phyloP scores from a whole-genome alignment of 352 stramenopile genomes.

The Ophiocytium majus region DNA sequence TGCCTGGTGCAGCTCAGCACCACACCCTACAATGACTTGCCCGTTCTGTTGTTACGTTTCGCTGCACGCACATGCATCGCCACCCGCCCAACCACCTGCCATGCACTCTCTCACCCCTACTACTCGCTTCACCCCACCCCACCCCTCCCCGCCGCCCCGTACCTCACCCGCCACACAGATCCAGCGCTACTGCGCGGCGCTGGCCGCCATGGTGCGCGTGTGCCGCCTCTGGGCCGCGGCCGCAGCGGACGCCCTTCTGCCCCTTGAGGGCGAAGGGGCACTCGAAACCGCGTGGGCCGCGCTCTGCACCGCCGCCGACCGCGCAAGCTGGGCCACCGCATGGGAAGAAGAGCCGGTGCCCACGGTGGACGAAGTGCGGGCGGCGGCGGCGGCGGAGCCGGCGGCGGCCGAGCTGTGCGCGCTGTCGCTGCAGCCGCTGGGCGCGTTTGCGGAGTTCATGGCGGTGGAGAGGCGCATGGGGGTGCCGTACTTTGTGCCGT shows the following conservation, averaged over 20 bases:
- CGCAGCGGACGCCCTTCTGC: neutral
- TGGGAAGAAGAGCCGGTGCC: neutral
- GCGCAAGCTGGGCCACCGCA: neutral
- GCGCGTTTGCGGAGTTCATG: constrained; percentile 10
- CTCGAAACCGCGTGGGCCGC: neutral
- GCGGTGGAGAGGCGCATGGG: neutral
- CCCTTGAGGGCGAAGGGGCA: neutral
- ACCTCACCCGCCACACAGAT: no score
- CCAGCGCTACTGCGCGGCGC: neutral
- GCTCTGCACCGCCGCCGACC: neutral
- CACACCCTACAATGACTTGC: no score
- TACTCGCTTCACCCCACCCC: no score
- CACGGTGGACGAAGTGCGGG: neutral
- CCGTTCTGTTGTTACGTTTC: no score
- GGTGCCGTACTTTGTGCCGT: neutral
- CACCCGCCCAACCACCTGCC: no score
- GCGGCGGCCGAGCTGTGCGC: constrained; percentile 3
- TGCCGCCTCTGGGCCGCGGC: neutral
- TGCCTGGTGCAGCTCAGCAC: no score
- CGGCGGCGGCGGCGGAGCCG: no score
- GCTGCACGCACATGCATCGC: no score
- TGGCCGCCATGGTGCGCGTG: neutral
- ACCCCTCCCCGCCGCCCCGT: no score
- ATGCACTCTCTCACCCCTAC: no score
- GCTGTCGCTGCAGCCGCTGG: constrained; percentile 17